Percentiles rank a stretch among this genome's conserved stretches.
Conservation (phyloP, 2,329 filamentous ascomycete genomes). For the Tolypocladium endophyticum region DNA sequence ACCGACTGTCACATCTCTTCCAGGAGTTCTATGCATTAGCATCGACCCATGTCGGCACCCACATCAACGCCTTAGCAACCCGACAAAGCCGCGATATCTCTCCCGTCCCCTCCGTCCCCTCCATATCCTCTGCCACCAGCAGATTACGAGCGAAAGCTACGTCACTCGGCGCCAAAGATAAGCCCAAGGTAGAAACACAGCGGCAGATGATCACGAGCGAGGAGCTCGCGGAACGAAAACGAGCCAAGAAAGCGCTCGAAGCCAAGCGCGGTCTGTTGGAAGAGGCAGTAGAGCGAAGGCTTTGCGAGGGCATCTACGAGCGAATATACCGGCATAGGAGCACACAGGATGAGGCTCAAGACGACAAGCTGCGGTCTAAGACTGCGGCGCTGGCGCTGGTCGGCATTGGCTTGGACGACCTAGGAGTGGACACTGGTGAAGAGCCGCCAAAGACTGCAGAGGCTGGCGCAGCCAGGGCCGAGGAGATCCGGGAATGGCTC, state of each 20-base stretch:
- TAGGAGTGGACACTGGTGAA: slow-evolving; percentile 65
- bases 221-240: slow-evolving; percentile 72
- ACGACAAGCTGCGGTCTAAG: slow-evolving; percentile 89
- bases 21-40: slow-evolving; percentile 87
- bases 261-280: slow-evolving; percentile 68
- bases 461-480: slow-evolving; percentile 46
- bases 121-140: slow-evolving; percentile 45
- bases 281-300: slow-evolving; percentile 79
- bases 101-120: slow-evolving; percentile 41
- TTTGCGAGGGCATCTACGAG: slow-evolving; percentile 77
- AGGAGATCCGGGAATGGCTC: slow-evolving; percentile 64
- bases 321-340: slow-evolving; percentile 85
- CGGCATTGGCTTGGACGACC: slow-evolving; percentile 76
- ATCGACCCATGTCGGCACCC: slow-evolving; percentile 72
- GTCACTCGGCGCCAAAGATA: slow-evolving; percentile 42
- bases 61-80: slow-evolving; percentile 70
- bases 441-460: slow-evolving; percentile 44
- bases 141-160: slow-evolving; percentile 45
- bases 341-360: slow-evolving; percentile 87
- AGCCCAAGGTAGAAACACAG: slow-evolving; percentile 34
- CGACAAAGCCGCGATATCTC: slow-evolving; percentile 60
- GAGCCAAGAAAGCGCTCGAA: slow-evolving; percentile 66
- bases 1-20: slow-evolving; percentile 74
- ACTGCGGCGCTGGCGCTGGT: slow-evolving; percentile 86
- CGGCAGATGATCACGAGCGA: slow-evolving; percentile 87